phyloP scores from a whole-genome alignment of 331 rosid genomes.

The Cydonia oblonga region DNA sequence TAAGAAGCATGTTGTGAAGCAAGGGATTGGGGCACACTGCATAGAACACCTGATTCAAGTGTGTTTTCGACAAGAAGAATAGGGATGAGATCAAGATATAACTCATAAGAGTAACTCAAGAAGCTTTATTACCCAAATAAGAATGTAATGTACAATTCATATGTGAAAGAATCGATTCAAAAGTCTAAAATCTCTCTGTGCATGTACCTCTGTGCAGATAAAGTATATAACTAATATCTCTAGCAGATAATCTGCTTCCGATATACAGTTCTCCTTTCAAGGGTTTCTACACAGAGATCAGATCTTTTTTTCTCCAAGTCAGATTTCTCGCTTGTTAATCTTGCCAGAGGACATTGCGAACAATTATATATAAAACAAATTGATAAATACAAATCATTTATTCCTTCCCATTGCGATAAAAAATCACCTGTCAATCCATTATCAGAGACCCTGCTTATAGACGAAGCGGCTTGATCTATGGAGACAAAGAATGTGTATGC shows the following conservation, averaged over 20 bases:
- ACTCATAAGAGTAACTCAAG: background rate
- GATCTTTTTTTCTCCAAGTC: background rate
- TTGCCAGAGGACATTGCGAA: background rate
- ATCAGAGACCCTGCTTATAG: constrained; percentile 1
- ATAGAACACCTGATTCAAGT: background rate
- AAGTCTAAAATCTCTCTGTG: background rate
- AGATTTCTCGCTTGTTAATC: too few relatives aligned
- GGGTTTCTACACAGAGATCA: background rate
- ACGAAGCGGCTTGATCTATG: constrained; percentile 18
- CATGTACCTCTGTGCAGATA: background rate
- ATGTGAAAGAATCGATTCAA: background rate
- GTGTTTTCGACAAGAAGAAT: background rate
- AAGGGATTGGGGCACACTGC: background rate
- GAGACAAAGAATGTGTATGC: constrained; percentile 44
- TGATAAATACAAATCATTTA: background rate
- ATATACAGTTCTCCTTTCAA: background rate
- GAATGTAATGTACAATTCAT: background rate
- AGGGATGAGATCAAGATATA: background rate
- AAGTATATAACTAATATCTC: background rate
- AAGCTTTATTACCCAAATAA: background rate
- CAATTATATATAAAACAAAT: background rate
- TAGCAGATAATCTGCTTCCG: background rate
- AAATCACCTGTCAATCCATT: constrained; percentile 16
- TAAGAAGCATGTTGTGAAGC: background rate
- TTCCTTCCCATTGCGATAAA: background rate